Percentiles rank a stretch among this genome's conserved stretches.
phyloP scores from a whole-genome alignment of 2,329 filamentous ascomycete species.

The Pseudogymnoascus sp. region DNA sequence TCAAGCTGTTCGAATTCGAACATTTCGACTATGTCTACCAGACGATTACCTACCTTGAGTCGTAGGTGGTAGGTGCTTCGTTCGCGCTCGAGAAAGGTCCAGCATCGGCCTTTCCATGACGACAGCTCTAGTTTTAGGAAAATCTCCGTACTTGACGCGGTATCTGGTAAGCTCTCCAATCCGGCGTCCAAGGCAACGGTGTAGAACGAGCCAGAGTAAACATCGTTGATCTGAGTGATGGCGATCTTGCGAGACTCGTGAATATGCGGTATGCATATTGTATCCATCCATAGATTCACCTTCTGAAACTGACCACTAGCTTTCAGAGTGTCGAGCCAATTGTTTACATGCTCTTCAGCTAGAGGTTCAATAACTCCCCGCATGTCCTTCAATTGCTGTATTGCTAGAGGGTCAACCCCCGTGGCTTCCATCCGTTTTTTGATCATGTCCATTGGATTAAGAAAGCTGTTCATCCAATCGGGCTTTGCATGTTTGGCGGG shows the following conservation, averaged over 20 bases:
- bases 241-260: not conserved
- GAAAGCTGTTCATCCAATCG: not conserved
- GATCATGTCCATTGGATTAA: not conserved
- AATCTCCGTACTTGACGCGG: not conserved
- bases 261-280: not conserved
- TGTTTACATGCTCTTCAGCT: not conserved
- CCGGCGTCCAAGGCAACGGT: slow-evolving; percentile 8
- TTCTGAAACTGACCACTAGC: not conserved
- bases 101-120: not conserved
- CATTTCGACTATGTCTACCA: not conserved
- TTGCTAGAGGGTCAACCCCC: not conserved
- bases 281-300: slow-evolving; percentile 2
- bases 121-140: not conserved
- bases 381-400: not conserved
- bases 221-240: slow-evolving; percentile 7
- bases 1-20: not conserved
- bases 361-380: not conserved
- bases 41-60: not conserved
- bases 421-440: not conserved
- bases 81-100: slow-evolving; percentile 3
- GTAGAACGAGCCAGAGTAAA: not conserved
- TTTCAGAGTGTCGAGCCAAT: not conserved
- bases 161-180: not conserved
- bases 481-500: not conserved
- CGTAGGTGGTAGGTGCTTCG: not conserved